phyloP scores from a whole-genome alignment of 441 rosid species.

The Erysimum cheiri region DNA sequence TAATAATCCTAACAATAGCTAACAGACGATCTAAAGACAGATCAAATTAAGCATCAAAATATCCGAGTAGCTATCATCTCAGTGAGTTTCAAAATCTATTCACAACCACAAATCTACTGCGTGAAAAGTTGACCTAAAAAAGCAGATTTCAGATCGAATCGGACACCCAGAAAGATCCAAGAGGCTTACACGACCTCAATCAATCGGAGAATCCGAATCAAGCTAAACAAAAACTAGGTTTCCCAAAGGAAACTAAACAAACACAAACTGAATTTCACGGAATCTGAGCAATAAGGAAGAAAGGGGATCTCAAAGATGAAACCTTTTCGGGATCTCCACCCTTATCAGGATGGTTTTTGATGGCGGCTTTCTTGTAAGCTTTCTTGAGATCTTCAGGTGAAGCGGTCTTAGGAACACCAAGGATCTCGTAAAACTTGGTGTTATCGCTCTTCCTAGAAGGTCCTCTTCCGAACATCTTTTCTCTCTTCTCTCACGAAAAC shows the following conservation, averaged over 20 bases:
- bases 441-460: slow-evolving; percentile 70
- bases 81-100: background rate
- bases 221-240: background rate
- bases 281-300: background rate
- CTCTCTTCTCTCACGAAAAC: slow-evolving; percentile 28
- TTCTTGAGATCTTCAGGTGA: slow-evolving; percentile 76
- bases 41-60: background rate
- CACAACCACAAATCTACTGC: background rate
- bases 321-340: slow-evolving; percentile 95
- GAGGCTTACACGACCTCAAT: background rate
- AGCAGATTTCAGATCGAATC: slow-evolving; percentile 35
- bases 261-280: slow-evolving; percentile 14
- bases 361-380: slow-evolving; percentile 82
- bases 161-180: slow-evolving; percentile 12
- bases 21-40: slow-evolving; percentile 2
- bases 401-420: slow-evolving; percentile 73
- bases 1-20: background rate
- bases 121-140: slow-evolving; percentile 34
- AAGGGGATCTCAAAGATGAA: slow-evolving; percentile 1
- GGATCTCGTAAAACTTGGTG: slow-evolving; percentile 70
- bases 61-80: background rate
- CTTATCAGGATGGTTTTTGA: slow-evolving; percentile 88
- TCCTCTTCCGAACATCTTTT: slow-evolving; percentile 72
- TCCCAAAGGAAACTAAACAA: background rate
- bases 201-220: slow-evolving; percentile 22